These are phyloP conservation scores for Diaporthe vexans DNA, from an alignment of 2,329 filamentous ascomycete species.

Conservation along the genomic window DNA sequence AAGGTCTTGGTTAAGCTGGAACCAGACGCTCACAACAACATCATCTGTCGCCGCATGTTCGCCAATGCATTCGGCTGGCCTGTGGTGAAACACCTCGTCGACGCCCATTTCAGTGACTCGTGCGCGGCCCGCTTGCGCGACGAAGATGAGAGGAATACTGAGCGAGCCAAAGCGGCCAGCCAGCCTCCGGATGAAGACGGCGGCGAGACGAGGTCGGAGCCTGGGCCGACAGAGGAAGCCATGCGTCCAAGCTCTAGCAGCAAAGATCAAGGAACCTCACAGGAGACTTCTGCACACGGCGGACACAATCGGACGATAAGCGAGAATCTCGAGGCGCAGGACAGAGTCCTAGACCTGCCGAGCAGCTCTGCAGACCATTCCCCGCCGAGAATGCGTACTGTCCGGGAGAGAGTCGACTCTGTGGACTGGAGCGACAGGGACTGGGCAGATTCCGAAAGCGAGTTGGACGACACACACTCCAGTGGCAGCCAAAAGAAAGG, in stretches of 20 bases:
- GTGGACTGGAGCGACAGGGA: conserved; percentile 77
- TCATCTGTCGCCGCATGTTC: conserved; percentile 96
- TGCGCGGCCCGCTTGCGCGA: conserved; percentile 75
- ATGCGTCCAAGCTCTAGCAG: not conserved
- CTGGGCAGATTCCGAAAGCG: conserved; percentile 68
- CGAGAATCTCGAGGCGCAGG: conserved; percentile 57
- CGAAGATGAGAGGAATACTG: conserved; percentile 74
- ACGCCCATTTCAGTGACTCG: conserved; percentile 91
- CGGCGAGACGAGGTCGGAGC: conserved; percentile 68
- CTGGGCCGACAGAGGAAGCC: conserved; percentile 28
- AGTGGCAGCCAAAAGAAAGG: conserved; percentile 33
- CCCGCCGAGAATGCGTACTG: conserved; percentile 46
- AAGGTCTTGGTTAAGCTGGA: conserved; percentile 97
- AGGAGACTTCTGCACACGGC: conserved; percentile 10
- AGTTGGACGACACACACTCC: conserved; percentile 53
- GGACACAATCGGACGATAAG: conserved; percentile 46
- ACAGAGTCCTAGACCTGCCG: conserved; percentile 63
- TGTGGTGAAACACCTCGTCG: conserved; percentile 93
- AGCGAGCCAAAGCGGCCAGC: conserved; percentile 75
- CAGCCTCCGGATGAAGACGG: conserved; percentile 73
- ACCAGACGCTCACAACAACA: conserved; percentile 98
- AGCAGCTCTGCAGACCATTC: conserved; percentile 35
- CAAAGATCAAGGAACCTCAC: not conserved
- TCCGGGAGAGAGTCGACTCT: conserved; percentile 62
- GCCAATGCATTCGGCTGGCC: conserved; percentile 98